A percentile compares a stretch with the other conserved stretches of the same genome.
Conservation (phyloP, 2,329 filamentous ascomycete species). For the Gyromitra esculenta region DNA sequence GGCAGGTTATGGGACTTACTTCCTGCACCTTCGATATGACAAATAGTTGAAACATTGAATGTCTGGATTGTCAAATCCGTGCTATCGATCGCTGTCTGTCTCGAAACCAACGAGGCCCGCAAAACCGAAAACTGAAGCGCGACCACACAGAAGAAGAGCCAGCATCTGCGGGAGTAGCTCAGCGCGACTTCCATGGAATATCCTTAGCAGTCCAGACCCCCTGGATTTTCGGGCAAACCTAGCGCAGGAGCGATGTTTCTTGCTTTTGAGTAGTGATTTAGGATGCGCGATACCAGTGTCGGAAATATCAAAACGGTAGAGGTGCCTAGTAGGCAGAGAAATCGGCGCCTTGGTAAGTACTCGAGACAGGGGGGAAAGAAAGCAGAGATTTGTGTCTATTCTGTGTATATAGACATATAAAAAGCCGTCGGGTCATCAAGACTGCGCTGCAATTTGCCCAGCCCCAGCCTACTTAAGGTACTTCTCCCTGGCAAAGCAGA, state of each 20-base stretch:
- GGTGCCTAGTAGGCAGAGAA: neutral
- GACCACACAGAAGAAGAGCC: neutral
- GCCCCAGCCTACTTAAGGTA: too few relatives aligned
- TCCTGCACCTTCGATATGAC: neutral
- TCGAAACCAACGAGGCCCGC: neutral
- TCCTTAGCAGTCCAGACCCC: neutral
- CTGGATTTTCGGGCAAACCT: neutral
- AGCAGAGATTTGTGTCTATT: too few relatives aligned
- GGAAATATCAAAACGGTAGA: neutral
- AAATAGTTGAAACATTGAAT: neutral
- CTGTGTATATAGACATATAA: too few relatives aligned
- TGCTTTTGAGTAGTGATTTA: neutral
- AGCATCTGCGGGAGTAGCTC: slow-evolving; percentile 6
- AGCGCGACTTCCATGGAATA: neutral
- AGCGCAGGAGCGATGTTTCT: neutral
- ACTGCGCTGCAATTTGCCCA: too few relatives aligned
- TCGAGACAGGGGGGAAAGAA: neutral
- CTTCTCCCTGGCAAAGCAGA: too few relatives aligned
- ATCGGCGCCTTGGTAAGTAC: neutral
- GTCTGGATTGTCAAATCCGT: neutral
- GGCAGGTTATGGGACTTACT: neutral
- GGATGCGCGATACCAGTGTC: neutral
- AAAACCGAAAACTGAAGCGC: neutral
- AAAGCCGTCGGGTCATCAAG: too few relatives aligned
- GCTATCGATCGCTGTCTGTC: neutral